Evolutionary conservation across 2,329 filamentous ascomycete genomes (phyloP).

Genomic region (Cercospora sesami): DNA sequence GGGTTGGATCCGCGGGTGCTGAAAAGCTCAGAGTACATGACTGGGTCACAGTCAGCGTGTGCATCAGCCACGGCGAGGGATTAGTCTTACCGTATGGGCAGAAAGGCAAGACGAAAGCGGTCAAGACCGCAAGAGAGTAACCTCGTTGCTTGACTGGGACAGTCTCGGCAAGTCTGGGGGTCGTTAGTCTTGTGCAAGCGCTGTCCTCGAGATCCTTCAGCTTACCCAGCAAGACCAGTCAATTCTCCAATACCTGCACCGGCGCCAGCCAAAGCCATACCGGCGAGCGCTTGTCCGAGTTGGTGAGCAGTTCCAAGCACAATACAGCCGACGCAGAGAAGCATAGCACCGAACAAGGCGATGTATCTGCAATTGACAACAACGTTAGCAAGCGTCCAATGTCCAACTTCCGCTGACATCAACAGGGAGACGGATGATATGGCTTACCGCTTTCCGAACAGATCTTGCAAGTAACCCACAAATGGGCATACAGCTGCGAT

Average conservation of each 20-base stretch:
- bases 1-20: constrained; percentile 39
- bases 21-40: constrained; percentile 62
- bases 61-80: neutral
- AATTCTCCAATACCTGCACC: constrained; percentile 68
- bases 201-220: neutral
- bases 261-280: constrained; percentile 60
- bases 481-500: constrained; percentile 61
- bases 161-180: constrained; percentile 26
- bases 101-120: constrained; percentile 55
- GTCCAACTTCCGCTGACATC: neutral
- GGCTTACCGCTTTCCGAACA: constrained; percentile 57
- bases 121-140: constrained; percentile 30
- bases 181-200: neutral
- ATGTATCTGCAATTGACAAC: constrained; percentile 45
- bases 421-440: neutral
- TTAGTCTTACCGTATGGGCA: constrained; percentile 48
- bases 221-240: constrained; percentile 61
- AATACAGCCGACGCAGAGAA: constrained; percentile 61
- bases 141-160: constrained; percentile 31
- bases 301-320: constrained; percentile 58
- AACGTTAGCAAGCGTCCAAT: neutral
- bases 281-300: constrained; percentile 50
- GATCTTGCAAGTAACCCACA: constrained; percentile 65
- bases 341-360: constrained; percentile 54
- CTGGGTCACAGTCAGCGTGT: constrained; percentile 30